Percentiles rank a stretch among this genome's conserved stretches.
Conservation (phyloP, 2,329 filamentous ascomycete species). For the Aspergillus flavus region DNA sequence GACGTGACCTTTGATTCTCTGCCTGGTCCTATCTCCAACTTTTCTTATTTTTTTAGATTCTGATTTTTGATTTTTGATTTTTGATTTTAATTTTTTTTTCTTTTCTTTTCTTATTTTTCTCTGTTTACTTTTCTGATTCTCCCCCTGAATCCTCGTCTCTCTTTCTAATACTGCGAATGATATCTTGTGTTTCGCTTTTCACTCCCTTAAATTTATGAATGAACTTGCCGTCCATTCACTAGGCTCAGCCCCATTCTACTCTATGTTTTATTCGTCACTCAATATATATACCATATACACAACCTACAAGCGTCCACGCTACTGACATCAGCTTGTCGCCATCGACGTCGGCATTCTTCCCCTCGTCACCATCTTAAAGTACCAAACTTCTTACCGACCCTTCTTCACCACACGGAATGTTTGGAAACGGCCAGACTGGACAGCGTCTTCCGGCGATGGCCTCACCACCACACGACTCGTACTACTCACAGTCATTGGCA, state of each 20-base stretch:
- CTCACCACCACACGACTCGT: conserved; percentile 24
- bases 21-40: conserved; percentile 1
- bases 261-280: conserved; percentile 8
- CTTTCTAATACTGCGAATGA: background rate
- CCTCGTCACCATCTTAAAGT: background rate
- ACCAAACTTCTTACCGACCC: background rate
- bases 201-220: conserved; percentile 4
- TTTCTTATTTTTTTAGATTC: background rate
- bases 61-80: conserved; percentile 1
- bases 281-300: conserved; percentile 9
- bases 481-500: conserved; percentile 28
- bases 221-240: background rate
- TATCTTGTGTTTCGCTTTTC: conserved; percentile 5
- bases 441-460: conserved; percentile 22
- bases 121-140: conserved; percentile 12
- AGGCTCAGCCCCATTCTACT: conserved; percentile 1
- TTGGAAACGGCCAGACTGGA: conserved; percentile 26
- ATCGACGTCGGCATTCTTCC: background rate
- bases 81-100: background rate
- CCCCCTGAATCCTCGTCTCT: conserved; percentile 7
- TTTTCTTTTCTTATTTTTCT: conserved; percentile 1
- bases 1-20: conserved; percentile 2
- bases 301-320: conserved; percentile 4
- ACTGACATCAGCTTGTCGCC: conserved; percentile 6
- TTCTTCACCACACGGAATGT: conserved; percentile 17